phyloP scores from a whole-genome alignment of 345 rosid species.

The Eucalyptus marginata region DNA sequence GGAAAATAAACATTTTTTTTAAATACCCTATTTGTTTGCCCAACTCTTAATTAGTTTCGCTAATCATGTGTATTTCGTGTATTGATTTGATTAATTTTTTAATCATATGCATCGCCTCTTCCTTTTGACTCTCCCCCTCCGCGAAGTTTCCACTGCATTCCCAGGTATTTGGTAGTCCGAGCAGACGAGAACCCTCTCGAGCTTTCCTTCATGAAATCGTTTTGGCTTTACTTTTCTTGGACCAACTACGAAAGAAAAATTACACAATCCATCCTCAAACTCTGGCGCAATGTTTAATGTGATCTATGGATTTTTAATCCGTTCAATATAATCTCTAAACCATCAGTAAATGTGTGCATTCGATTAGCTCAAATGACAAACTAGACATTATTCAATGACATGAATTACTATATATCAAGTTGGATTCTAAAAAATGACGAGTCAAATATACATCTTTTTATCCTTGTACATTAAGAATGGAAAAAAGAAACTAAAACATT shows the following conservation, averaged over 20 bases:
- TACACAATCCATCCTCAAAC: no score
- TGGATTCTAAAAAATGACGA: no score
- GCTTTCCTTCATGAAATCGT: not conserved
- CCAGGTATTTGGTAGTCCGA: not conserved
- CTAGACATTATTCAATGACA: fast-evolving
- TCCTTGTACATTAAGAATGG: no score
- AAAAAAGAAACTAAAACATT: no score
- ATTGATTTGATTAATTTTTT: not conserved
- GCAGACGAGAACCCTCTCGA: not conserved
- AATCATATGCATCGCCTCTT: not conserved
- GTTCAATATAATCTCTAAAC: no score
- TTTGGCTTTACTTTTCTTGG: not conserved
- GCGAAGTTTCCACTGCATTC: not conserved
- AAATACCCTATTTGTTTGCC: not conserved
- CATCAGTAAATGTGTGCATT: fast-evolving
- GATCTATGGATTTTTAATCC: no score
- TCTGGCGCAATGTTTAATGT: fast-evolving
- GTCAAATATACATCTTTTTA: no score
- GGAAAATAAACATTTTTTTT: not conserved
- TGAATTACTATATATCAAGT: no score
- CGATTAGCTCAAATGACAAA: no score
- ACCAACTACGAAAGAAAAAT: no score
- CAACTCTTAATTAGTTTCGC: not conserved
- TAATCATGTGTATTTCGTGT: not conserved
- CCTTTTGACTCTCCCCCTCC: not conserved